Evolutionary conservation across 805 yeast species (phyloP).

Genomic region (Ogataea minuta): DNA sequence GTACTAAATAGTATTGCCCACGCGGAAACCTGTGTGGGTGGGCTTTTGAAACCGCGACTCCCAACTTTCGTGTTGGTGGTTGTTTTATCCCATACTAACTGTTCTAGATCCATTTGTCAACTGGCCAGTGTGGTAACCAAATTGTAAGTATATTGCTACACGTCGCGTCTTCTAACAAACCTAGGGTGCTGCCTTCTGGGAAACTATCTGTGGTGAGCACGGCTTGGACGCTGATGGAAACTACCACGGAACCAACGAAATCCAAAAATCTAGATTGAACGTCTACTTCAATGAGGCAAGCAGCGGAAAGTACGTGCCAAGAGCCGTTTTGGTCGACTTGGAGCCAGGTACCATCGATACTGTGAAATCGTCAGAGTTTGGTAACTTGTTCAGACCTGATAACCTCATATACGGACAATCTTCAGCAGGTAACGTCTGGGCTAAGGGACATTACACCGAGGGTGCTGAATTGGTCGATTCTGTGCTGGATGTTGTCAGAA

Average conservation of each 20-base stretch:
- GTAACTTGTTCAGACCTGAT: constrained; percentile 88
- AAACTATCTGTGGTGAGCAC: constrained; percentile 85
- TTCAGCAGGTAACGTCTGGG: constrained; percentile 96
- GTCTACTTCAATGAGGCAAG: constrained; percentile 89
- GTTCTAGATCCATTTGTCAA: constrained; percentile 84
- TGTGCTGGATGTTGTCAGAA: constrained; percentile 84
- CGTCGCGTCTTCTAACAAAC: constrained; percentile 15
- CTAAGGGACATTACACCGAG: constrained; percentile 94
- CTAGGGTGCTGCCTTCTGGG: constrained; percentile 93
- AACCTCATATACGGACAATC: constrained; percentile 86
- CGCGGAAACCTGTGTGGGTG: constrained; percentile 6
- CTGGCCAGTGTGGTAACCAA: constrained; percentile 99
- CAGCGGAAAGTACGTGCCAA: constrained; percentile 87
- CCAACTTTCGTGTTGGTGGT: constrained; percentile 1
- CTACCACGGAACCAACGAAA: constrained; percentile 58
- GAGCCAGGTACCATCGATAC: constrained; percentile 94
- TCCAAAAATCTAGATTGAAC: constrained; percentile 54
- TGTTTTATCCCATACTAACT: constrained; percentile 21
- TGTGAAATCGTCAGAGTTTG: constrained; percentile 76
- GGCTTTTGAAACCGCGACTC: not conserved
- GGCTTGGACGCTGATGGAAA: constrained; percentile 75
- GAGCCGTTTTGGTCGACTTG: constrained; percentile 88
- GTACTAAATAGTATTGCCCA: constrained; percentile 10
- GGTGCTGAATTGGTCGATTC: constrained; percentile 93
- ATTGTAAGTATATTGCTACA: constrained; percentile 51